Percentiles rank a stretch among this genome's conserved stretches.
Conservation (phyloP, 306 rosid genomes). For the Dryas octopetala region DNA sequence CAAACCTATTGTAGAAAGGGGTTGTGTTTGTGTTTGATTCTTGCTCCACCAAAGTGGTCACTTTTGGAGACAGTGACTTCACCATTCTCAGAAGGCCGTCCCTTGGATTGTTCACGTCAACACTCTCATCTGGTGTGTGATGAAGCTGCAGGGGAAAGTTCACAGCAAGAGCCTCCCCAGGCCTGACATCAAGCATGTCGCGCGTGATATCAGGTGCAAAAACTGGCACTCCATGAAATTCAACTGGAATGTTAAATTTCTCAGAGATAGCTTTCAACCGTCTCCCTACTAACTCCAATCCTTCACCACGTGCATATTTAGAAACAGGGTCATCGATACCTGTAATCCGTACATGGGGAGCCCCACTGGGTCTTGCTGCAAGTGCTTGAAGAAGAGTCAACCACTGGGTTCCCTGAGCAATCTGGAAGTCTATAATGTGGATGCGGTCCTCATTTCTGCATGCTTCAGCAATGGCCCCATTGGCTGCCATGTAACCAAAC, state of each 20-base stretch:
- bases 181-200: conserved; percentile 73
- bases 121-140: conserved; percentile 96
- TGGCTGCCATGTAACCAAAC: conserved; percentile 98
- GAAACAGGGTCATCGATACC: conserved; percentile 84
- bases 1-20: conserved; percentile 71
- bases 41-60: conserved; percentile 85
- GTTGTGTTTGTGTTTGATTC: conserved; percentile 97
- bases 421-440: conserved; percentile 93
- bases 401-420: conserved; percentile 92
- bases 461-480: conserved; percentile 94
- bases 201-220: conserved; percentile 60
- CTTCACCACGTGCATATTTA: conserved; percentile 80
- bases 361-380: conserved; percentile 85
- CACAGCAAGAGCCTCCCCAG: conserved; percentile 88
- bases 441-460: conserved; percentile 76
- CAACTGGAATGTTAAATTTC: conserved; percentile 68
- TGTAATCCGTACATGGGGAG: conserved; percentile 81
- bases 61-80: conserved; percentile 76
- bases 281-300: conserved; percentile 59
- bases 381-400: conserved; percentile 95
- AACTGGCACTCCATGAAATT: conserved; percentile 78
- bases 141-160: conserved; percentile 93
- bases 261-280: conserved; percentile 58
- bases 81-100: conserved; percentile 82
- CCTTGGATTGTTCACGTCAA: conserved; percentile 77